These are phyloP conservation scores for Hemileccinum impolitum DNA, from an alignment of 768 basidiomycete species.

Conservation along the genomic window DNA sequence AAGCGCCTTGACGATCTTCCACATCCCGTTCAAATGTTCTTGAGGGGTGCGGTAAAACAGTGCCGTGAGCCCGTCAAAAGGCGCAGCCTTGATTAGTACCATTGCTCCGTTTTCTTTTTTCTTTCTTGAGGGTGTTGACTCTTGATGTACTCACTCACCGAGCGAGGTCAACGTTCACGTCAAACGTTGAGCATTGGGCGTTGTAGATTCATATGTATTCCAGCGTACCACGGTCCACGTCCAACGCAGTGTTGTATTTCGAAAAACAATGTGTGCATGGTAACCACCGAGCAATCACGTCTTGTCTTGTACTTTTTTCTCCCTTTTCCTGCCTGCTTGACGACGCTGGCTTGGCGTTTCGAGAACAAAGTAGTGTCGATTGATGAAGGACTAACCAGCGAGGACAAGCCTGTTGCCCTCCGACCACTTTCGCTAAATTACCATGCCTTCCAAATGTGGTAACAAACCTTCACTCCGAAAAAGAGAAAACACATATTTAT, in stretches of 20 bases:
- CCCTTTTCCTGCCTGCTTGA: too few relatives aligned
- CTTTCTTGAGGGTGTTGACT: background rate
- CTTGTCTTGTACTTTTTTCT: background rate
- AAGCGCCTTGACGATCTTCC: constrained; percentile 19
- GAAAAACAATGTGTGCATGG: constrained; percentile 13
- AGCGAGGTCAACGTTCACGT: background rate
- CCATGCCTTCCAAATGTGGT: too few relatives aligned
- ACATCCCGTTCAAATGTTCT: constrained; percentile 24
- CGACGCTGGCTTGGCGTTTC: background rate
- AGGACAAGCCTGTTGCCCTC: too few relatives aligned
- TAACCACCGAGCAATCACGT: background rate
- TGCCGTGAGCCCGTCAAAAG: constrained; percentile 12
- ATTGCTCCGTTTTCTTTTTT: background rate
- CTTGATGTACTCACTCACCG: too few relatives aligned
- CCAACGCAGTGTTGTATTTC: constrained; percentile 5
- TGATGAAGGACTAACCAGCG: too few relatives aligned
- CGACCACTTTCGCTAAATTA: too few relatives aligned
- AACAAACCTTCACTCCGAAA: too few relatives aligned
- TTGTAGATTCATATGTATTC: constrained; percentile 3
- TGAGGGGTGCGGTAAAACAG: constrained; percentile 14
- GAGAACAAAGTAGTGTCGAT: too few relatives aligned
- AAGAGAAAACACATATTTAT: too few relatives aligned
- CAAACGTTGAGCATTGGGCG: background rate
- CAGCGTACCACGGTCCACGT: background rate
- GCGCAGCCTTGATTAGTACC: background rate